Evolutionary conservation across 2,329 filamentous ascomycete genomes (phyloP).

Genomic region (Calonectria hawksworthii): DNA sequence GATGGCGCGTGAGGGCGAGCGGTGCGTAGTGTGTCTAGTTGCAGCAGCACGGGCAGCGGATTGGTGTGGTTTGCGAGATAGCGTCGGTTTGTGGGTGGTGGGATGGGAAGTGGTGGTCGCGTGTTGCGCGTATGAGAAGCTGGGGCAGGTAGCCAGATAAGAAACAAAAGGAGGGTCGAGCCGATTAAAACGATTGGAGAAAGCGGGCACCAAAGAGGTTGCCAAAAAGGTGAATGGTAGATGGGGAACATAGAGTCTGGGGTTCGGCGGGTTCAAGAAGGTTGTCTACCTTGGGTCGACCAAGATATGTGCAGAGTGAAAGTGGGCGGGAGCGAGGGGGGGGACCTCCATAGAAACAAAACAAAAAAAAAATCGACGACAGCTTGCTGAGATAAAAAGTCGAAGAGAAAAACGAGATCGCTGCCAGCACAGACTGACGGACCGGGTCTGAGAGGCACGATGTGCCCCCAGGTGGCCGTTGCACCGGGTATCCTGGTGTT

Average conservation of each 20-base stretch:
- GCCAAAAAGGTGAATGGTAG: constrained; percentile 1
- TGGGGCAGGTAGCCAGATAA: constrained; percentile 20
- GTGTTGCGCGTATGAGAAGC: constrained; percentile 26
- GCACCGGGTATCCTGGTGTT: constrained; percentile 46
- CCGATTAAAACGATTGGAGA: constrained; percentile 23
- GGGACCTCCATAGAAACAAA: constrained; percentile 26
- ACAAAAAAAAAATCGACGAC: constrained; percentile 20
- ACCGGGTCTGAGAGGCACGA: constrained; percentile 27
- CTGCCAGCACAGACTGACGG: constrained; percentile 43
- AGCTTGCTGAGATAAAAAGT: constrained; percentile 17
- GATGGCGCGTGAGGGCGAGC: constrained; percentile 19
- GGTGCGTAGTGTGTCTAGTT: constrained; percentile 13
- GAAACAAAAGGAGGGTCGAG: constrained; percentile 15
- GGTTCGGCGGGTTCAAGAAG: not conserved
- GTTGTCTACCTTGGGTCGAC: constrained; percentile 19
- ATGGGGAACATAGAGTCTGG: constrained; percentile 12
- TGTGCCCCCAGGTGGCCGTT: constrained; percentile 32
- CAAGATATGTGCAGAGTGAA: constrained; percentile 23
- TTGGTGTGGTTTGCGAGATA: constrained; percentile 42
- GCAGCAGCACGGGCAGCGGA: constrained; percentile 35
- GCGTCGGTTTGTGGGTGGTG: constrained; percentile 33
- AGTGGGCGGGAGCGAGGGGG: constrained; percentile 31
- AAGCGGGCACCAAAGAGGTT: constrained; percentile 18
- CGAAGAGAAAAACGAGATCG: constrained; percentile 17
- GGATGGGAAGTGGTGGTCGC: constrained; percentile 30